Evolutionary conservation across 805 yeast species (phyloP).

Genomic region (Kuraishia cidri): DNA sequence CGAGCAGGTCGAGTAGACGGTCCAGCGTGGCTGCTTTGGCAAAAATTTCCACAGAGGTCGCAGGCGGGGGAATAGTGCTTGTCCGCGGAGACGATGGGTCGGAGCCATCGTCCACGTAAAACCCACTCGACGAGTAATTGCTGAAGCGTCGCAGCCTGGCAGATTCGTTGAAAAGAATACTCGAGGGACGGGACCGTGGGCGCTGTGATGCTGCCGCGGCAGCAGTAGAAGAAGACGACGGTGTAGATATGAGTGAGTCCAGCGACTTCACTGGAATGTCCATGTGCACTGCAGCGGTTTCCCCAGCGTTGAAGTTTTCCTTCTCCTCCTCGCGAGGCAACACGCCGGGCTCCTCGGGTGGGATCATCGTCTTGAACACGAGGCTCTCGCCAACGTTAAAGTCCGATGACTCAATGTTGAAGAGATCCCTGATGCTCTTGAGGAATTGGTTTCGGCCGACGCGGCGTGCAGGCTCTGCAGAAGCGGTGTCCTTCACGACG

Average conservation of each 20-base stretch:
- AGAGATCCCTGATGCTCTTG: conserved; percentile 50
- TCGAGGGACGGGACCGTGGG: conserved; percentile 19
- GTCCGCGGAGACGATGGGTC: not conserved
- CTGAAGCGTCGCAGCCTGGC: conserved; percentile 20
- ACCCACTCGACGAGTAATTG: conserved; percentile 22
- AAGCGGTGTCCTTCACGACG: conserved; percentile 1
- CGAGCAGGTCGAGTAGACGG: conserved; percentile 69
- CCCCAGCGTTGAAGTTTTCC: not conserved
- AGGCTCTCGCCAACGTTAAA: conserved; percentile 47
- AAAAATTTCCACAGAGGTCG: conserved; percentile 14
- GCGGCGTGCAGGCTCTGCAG: not conserved
- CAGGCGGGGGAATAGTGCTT: not conserved
- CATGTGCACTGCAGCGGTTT: not conserved
- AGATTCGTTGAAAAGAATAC: conserved; percentile 20
- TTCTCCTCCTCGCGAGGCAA: no score
- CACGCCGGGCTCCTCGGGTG: not conserved
- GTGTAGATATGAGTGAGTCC: not conserved
- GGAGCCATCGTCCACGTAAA: conserved; percentile 17
- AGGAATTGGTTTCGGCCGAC: conserved; percentile 36
- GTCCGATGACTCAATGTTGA: conserved; percentile 50
- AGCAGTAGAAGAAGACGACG: not conserved
- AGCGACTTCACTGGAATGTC: not conserved
- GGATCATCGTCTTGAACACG: conserved; percentile 42
- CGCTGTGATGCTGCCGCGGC: not conserved
- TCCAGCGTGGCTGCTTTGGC: conserved; percentile 65